Conservation (phyloP, 2,329 filamentous ascomycete genomes). For the Colletotrichum plurivorum region DNA sequence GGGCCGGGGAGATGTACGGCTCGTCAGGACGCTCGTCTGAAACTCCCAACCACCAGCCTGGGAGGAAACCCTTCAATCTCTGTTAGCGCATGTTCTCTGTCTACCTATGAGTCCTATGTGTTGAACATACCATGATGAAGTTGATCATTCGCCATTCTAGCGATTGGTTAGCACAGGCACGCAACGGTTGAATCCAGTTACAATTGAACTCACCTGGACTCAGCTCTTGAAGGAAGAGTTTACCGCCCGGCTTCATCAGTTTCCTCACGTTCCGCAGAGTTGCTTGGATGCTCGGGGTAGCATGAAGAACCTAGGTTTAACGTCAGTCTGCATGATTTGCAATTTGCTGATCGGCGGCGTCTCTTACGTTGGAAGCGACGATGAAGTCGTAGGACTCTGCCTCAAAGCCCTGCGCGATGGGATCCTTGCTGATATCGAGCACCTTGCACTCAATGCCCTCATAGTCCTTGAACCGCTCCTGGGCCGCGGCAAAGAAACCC, state of each 20-base stretch:
- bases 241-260: constrained; percentile 47
- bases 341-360: background rate
- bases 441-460: constrained; percentile 41
- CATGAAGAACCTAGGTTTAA: constrained; percentile 49
- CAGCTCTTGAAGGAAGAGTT: constrained; percentile 43
- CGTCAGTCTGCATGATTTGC: constrained; percentile 49
- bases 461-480: constrained; percentile 46
- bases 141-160: constrained; percentile 14
- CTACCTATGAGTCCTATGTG: too few relatives aligned
- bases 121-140: constrained; percentile 7
- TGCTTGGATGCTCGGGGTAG: constrained; percentile 43
- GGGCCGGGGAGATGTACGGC: constrained; percentile 44
- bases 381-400: constrained; percentile 52
- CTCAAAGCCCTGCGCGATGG: constrained; percentile 39
- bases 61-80: constrained; percentile 42
- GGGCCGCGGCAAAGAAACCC: constrained; percentile 45
- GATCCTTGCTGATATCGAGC: constrained; percentile 50
- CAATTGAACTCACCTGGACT: background rate
- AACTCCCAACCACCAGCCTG: constrained; percentile 53
- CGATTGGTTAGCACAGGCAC: background rate
- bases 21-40: constrained; percentile 45
- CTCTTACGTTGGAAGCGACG: constrained; percentile 53
- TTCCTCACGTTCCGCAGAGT: constrained; percentile 40
- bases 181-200: too few relatives aligned
- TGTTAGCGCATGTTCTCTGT: too few relatives aligned